Evolutionary conservation across 495 filamentous ascomycete genomes (phyloP).

Genomic region (Ascodesmis nigricans): DNA sequence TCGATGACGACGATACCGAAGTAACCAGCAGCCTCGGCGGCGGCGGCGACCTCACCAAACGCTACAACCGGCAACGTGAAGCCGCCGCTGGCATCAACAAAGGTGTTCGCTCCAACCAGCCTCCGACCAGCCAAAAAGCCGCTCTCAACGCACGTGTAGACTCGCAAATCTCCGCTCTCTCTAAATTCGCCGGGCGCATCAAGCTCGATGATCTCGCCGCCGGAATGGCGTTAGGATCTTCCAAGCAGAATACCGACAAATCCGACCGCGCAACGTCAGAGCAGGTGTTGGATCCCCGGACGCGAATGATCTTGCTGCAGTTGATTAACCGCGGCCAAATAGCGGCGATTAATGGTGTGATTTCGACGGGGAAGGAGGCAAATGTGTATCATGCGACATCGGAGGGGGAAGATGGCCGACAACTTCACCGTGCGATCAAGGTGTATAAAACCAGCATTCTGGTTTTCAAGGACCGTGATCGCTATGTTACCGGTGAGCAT

Average conservation of each 20-base stretch:
- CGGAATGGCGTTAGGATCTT: background rate
- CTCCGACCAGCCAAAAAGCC: slow-evolving; percentile 34
- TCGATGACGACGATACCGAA: slow-evolving; percentile 32
- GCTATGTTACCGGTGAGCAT: slow-evolving; percentile 83
- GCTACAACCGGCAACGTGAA: slow-evolving; percentile 63
- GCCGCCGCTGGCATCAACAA: slow-evolving; percentile 25
- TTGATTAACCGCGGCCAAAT: slow-evolving; percentile 75
- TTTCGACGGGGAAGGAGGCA: slow-evolving; percentile 91
- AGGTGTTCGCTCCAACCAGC: slow-evolving; percentile 27
- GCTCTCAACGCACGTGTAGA: slow-evolving; percentile 61
- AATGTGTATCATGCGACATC: slow-evolving; percentile 78
- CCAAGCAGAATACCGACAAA: slow-evolving; percentile 34
- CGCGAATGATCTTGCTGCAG: slow-evolving; percentile 82
- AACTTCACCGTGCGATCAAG: slow-evolving; percentile 60
- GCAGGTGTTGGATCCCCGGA: slow-evolving; percentile 79
- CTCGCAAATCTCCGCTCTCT: slow-evolving; percentile 64
- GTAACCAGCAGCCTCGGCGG: slow-evolving; percentile 24
- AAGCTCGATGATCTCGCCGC: slow-evolving; percentile 48
- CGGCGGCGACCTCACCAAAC: slow-evolving; percentile 58
- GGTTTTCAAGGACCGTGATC: slow-evolving; percentile 90
- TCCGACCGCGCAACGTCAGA: slow-evolving; percentile 82
- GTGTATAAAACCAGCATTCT: slow-evolving; percentile 95
- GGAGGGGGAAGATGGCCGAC: slow-evolving; percentile 13
- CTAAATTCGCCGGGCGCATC: slow-evolving; percentile 75
- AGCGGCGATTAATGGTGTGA: slow-evolving; percentile 61